Evolutionary conservation across 768 basidiomycete genomes (phyloP).

Genomic region (Boletus tomentosulus): DNA sequence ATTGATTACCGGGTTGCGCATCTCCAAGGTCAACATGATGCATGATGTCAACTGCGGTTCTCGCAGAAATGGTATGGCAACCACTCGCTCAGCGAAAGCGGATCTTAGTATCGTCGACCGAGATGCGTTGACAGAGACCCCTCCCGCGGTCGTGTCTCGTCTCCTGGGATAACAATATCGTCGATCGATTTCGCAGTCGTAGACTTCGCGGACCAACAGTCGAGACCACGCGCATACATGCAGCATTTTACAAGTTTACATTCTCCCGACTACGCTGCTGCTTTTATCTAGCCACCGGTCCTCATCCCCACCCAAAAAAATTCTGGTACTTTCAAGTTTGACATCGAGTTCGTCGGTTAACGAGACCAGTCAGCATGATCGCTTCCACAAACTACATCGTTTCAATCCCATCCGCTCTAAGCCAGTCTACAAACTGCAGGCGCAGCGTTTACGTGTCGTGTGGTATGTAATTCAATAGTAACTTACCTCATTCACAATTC

Average conservation of each 20-base stretch:
- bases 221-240: conserved; percentile 1
- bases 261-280: neutral
- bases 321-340: neutral
- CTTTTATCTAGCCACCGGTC: neutral
- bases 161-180: neutral
- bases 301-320: neutral
- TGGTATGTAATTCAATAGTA: neutral
- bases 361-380: neutral
- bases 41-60: neutral
- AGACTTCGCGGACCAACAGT: neutral
- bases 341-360: neutral
- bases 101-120: neutral
- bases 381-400: neutral
- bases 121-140: neutral
- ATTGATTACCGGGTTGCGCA: conserved; percentile 11
- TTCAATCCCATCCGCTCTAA: neutral
- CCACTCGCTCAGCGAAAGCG: neutral
- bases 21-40: neutral
- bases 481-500: conserved; percentile 2
- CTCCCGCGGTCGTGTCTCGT: neutral
- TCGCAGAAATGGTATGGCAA: neutral
- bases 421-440: neutral
- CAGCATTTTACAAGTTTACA: neutral
- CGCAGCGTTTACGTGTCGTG: neutral
- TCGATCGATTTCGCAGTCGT: conserved; percentile 2